These are phyloP conservation scores for Tricholoma saponaceum DNA, from an alignment of 768 basidiomycete genomes.

Conservation along the genomic window DNA sequence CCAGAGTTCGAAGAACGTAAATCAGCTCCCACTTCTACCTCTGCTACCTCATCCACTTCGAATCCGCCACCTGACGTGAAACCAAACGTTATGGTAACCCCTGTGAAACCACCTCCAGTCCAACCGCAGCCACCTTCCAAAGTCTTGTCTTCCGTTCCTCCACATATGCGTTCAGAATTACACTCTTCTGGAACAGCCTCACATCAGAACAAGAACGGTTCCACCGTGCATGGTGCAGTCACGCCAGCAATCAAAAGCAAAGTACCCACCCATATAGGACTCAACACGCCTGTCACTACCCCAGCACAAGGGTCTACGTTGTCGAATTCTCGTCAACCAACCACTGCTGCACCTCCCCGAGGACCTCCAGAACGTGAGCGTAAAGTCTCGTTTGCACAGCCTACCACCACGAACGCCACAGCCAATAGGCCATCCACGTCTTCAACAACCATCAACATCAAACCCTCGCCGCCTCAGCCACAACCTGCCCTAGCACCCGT, in stretches of 20 bases:
- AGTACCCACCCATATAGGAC: conserved; percentile 11
- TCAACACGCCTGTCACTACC: conserved; percentile 32
- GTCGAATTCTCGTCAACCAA: not conserved
- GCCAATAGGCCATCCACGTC: not conserved
- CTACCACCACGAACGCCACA: not conserved
- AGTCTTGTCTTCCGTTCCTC: conserved; percentile 32
- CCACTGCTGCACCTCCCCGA: not conserved
- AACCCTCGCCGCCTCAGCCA: not conserved
- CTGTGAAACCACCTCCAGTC: conserved; percentile 8
- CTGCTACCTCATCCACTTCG: not conserved
- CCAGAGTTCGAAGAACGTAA: conserved; percentile 61
- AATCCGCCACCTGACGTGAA: not conserved
- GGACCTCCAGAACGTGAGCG: not conserved
- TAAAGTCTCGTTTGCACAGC: not conserved
- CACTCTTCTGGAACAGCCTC: conserved; percentile 11
- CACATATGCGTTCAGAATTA: conserved; percentile 31
- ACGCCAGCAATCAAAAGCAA: conserved; percentile 1
- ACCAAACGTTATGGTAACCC: conserved; percentile 1
- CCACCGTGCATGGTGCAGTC: conserved; percentile 7
- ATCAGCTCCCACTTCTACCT: conserved; percentile 17
- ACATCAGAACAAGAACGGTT: not conserved
- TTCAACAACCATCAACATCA: not conserved
- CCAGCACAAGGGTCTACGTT: conserved; percentile 13
- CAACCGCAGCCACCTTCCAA: conserved; percentile 19
- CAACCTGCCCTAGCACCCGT: conserved; percentile 6